Conservation (phyloP, 176 grass and related monocot species). For the Tillandsia fasciculata region DNA sequence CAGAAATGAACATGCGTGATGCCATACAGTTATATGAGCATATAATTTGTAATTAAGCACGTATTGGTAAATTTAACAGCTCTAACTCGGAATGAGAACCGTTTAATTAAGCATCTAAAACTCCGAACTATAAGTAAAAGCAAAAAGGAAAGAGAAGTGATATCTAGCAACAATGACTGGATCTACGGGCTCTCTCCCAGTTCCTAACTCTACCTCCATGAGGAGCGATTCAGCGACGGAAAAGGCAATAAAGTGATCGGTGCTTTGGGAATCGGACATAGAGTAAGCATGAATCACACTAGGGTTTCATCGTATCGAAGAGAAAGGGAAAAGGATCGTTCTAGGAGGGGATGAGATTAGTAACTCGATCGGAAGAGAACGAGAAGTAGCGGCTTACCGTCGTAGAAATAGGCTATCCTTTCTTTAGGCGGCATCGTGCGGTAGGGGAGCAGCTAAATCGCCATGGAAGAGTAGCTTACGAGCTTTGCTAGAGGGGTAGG, state of each 20-base stretch:
- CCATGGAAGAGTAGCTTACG: neutral
- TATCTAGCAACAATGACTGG: too few relatives aligned
- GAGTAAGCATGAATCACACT: neutral
- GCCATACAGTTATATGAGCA: neutral
- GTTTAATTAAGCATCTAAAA: neutral
- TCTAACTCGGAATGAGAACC: too few relatives aligned
- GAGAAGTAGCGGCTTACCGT: conserved; percentile 42
- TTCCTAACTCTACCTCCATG: too few relatives aligned
- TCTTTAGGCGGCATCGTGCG: conserved; percentile 67
- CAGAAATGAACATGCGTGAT: neutral
- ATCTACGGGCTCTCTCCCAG: too few relatives aligned
- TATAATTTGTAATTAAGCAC: neutral
- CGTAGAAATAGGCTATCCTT: conserved; percentile 93
- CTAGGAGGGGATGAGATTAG: neutral
- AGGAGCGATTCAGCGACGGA: too few relatives aligned
- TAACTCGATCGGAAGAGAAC: neutral
- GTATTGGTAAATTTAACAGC: too few relatives aligned
- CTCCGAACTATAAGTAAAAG: neutral
- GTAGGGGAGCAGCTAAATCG: neutral
- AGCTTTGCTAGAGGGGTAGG: too few relatives aligned
- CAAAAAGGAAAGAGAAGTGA: too few relatives aligned
- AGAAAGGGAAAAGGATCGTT: neutral
- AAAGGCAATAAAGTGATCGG: too few relatives aligned
- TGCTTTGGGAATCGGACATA: neutral
- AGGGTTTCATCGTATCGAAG: neutral